phyloP scores from a whole-genome alignment of 345 rosid genomes.

The Pugionium dolabratum region DNA sequence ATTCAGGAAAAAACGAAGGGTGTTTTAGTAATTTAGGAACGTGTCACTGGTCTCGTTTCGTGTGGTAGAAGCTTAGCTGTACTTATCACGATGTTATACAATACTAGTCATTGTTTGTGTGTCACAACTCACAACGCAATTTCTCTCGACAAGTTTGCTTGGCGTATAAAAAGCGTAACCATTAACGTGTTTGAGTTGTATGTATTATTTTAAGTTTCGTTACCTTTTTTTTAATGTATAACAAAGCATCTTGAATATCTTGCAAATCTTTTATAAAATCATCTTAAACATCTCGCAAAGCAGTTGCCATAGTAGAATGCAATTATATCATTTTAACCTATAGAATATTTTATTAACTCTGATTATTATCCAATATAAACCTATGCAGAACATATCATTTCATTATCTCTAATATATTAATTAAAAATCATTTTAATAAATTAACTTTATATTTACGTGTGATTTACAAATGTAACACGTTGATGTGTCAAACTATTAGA shows the following conservation, averaged over 20 bases:
- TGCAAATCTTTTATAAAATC: not conserved
- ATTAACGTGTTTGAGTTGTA: slow-evolving; percentile 26
- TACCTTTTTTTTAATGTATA: not conserved
- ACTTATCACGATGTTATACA: slow-evolving; percentile 19
- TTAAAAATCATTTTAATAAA: too few species aligned
- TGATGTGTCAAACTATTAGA: too few species aligned
- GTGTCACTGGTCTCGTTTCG: slow-evolving; percentile 24
- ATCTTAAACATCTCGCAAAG: too few species aligned
- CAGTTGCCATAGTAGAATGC: not conserved
- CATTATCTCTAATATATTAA: too few species aligned
- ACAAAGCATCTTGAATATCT: not conserved
- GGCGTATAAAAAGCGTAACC: slow-evolving; percentile 20
- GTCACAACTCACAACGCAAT: slow-evolving; percentile 28
- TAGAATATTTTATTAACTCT: not conserved
- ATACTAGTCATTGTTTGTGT: slow-evolving; percentile 15
- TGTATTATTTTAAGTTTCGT: not conserved
- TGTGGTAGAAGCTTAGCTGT: slow-evolving; percentile 34
- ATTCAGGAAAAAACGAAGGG: slow-evolving; percentile 28
- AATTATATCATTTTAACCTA: not conserved
- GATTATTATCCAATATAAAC: not conserved
- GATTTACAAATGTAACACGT: too few species aligned
- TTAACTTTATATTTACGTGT: too few species aligned
- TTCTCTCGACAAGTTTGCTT: slow-evolving; percentile 28
- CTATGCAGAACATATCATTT: not conserved
- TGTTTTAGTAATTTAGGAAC: slow-evolving; percentile 19